Percentiles rank a stretch among this genome's conserved stretches.
Evolutionary conservation across 139 green algal species (phyloP).

Genomic region (Chlorokybus atmophyticus): DNA sequence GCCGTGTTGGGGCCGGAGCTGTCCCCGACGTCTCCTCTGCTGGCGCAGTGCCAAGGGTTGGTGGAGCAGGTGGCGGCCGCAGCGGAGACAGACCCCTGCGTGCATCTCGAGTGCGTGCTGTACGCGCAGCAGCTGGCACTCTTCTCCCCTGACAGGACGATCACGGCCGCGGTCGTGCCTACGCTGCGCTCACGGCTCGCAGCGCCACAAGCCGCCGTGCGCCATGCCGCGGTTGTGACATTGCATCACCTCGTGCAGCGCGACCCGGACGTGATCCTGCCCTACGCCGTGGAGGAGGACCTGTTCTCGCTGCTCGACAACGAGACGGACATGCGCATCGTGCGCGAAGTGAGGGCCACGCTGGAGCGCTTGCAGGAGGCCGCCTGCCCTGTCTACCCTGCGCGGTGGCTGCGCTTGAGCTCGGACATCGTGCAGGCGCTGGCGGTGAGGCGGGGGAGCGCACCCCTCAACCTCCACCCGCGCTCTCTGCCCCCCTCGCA

Average conservation of each 20-base stretch:
- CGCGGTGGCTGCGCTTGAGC: too few relatives aligned
- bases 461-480: too few relatives aligned
- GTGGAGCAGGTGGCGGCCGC: neutral
- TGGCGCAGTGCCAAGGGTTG: slow-evolving; percentile 41
- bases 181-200: slow-evolving; percentile 43
- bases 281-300: slow-evolving; percentile 43
- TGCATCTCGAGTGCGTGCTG: slow-evolving; percentile 40
- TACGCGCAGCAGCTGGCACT: slow-evolving; percentile 87
- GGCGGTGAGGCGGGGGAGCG: too few relatives aligned
- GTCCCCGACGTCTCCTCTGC: slow-evolving; percentile 41
- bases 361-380: slow-evolving; percentile 26
- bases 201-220: slow-evolving; percentile 55
- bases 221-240: slow-evolving; percentile 64
- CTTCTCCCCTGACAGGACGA: slow-evolving; percentile 73
- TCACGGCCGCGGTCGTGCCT: slow-evolving; percentile 43
- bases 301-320: slow-evolving; percentile 70
- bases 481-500: too few relatives aligned
- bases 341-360: neutral
- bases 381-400: slow-evolving; percentile 4
- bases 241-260: slow-evolving; percentile 72
- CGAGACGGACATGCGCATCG: slow-evolving; percentile 34
- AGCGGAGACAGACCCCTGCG: neutral
- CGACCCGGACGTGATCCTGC: slow-evolving; percentile 34
- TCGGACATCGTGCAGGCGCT: too few relatives aligned
- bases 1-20: slow-evolving; percentile 77